A percentile compares a stretch with the other conserved stretches of the same genome.
phyloP scores from a whole-genome alignment of 139 green algal genomes.

The Bryopsis sp. region DNA sequence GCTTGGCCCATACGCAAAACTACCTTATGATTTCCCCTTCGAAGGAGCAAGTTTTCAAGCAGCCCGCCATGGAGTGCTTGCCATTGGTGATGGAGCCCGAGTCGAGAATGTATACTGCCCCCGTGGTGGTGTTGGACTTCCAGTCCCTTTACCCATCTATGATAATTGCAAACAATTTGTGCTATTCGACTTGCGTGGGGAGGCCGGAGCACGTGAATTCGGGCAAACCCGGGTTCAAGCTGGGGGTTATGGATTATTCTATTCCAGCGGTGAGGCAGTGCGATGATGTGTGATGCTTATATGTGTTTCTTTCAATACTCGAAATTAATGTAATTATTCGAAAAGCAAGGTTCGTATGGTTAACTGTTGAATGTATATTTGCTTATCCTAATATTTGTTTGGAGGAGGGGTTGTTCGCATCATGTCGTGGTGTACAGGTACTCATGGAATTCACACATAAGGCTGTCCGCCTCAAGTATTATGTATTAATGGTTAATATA shows the following conservation, averaged over 20 bases:
- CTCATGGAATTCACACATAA: no score
- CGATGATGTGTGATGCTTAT: no score
- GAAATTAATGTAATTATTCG: no score
- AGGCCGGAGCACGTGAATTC: no score
- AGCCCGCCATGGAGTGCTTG: conserved; percentile 87
- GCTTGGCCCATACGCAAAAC: conserved; percentile 90
- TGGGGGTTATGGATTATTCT: not conserved
- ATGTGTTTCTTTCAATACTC: no score
- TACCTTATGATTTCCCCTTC: conserved; percentile 71
- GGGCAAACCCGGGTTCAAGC: conserved; percentile 6
- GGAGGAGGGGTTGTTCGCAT: no score
- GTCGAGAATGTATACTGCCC: conserved; percentile 66
- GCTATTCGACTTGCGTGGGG: conserved; percentile 89
- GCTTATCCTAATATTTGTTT: no score
- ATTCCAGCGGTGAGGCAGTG: not conserved
- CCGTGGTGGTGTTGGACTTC: conserved; percentile 93
- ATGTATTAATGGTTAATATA: no score
- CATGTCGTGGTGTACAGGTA: no score
- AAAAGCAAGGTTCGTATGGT: no score
- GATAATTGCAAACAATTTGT: conserved; percentile 98
- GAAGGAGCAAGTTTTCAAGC: conserved; percentile 68
- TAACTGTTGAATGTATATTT: no score
- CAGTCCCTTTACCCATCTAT: conserved; percentile 93
- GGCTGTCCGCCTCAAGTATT: no score
- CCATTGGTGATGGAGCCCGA: conserved; percentile 97